Evolutionary conservation across 2,329 filamentous ascomycete genomes (phyloP).

Genomic region (Paracoccidioides lutzii): DNA sequence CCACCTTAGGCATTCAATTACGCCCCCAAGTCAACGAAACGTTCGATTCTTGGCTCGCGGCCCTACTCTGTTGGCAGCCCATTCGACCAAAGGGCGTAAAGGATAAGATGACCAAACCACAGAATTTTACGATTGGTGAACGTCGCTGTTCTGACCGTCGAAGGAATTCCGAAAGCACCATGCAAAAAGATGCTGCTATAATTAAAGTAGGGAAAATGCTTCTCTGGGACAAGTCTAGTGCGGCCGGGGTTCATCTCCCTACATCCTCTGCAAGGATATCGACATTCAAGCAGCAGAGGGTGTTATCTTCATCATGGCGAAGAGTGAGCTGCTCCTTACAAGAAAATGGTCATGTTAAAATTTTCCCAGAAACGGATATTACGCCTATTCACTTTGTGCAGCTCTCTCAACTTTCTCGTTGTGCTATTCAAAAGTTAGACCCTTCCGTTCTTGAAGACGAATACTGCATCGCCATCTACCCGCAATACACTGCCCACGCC

Average conservation of each 20-base stretch:
- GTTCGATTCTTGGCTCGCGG: conserved; percentile 40
- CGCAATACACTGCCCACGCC: conserved; percentile 69
- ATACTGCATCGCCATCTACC: conserved; percentile 89
- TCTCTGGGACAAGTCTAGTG: conserved; percentile 69
- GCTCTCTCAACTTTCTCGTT: conserved; percentile 75
- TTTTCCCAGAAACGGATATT: conserved; percentile 76
- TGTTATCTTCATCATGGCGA: conserved; percentile 59
- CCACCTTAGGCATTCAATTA: conserved; percentile 35
- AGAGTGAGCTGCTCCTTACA: conserved; percentile 84
- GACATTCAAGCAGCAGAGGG: conserved; percentile 43
- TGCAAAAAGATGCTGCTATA: conserved; percentile 61
- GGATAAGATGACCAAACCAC: conserved; percentile 39
- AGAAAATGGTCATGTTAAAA: conserved; percentile 86
- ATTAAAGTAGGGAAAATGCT: conserved; percentile 92
- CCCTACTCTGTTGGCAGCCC: conserved; percentile 40
- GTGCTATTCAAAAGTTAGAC: conserved; percentile 81
- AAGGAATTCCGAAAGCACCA: conserved; percentile 35
- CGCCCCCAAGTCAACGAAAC: conserved; percentile 38
- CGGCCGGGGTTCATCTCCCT: conserved; percentile 25
- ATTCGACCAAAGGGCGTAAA: conserved; percentile 38
- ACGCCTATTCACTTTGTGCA: conserved; percentile 71
- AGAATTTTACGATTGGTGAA: conserved; percentile 32
- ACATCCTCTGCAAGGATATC: conserved; percentile 32
- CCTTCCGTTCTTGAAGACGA: conserved; percentile 83
- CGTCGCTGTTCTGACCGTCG: conserved; percentile 31